A percentile compares a stretch with the other conserved stretches of the same genome.
Evolutionary conservation across 768 basidiomycete species (phyloP).

Genomic region (Tylopilus vinaceipallidus): DNA sequence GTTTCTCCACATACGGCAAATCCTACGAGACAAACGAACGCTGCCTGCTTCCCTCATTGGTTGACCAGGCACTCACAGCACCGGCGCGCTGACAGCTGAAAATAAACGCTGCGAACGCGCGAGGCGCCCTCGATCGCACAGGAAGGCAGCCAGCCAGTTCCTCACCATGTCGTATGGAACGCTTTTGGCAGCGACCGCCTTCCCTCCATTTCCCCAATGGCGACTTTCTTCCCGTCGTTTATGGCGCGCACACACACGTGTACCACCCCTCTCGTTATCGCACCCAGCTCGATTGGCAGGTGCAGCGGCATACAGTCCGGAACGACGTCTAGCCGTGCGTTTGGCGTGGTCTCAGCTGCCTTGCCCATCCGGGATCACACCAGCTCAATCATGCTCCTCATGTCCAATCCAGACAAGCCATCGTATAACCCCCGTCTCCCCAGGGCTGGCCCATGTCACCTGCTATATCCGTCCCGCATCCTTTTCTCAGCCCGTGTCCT

Average conservation of each 20-base stretch:
- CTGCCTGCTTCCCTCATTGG: background rate
- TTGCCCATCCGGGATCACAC: background rate
- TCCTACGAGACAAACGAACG: background rate
- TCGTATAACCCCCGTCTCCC: background rate
- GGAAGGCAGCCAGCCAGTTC: background rate
- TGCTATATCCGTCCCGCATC: slow-evolving; percentile 2
- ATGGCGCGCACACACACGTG: slow-evolving; percentile 2
- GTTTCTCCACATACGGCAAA: background rate
- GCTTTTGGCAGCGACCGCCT: background rate
- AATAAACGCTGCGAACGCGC: background rate
- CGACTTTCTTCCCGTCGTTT: background rate
- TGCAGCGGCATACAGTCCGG: background rate
- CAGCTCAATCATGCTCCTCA: background rate
- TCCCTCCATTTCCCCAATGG: background rate
- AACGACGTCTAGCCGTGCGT: background rate
- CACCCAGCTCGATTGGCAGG: background rate
- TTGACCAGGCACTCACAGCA: slow-evolving; percentile 3
- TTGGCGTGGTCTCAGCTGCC: background rate
- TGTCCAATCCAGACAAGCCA: background rate
- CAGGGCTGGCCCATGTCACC: background rate
- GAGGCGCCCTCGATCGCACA: background rate
- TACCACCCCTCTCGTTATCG: background rate
- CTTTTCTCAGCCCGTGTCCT: slow-evolving; percentile 13
- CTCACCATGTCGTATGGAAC: slow-evolving; percentile 1
- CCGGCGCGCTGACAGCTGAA: background rate